Percentiles rank a stretch among this genome's conserved stretches.
These are phyloP conservation scores for Talaromyces pinophilus DNA, from an alignment of 2,329 filamentous ascomycete genomes.

Conservation along the genomic window DNA sequence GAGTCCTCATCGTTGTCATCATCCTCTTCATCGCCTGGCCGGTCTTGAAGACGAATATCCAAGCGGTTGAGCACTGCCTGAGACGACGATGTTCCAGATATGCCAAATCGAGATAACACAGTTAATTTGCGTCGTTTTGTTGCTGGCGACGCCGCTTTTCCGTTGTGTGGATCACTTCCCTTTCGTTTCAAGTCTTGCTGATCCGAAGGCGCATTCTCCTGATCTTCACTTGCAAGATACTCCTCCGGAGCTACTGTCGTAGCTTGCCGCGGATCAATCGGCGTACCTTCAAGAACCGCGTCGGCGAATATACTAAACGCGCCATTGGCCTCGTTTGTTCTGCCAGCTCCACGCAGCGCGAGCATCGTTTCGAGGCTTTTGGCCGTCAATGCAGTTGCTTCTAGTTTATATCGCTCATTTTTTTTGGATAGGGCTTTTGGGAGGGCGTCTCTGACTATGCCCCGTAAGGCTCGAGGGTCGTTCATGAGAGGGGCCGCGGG, in stretches of 20 bases:
- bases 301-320: conserved; percentile 79
- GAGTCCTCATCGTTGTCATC: conserved; percentile 24
- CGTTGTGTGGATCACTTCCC: conserved; percentile 18
- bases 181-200: conserved; percentile 25
- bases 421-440: conserved; percentile 79
- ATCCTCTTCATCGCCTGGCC: conserved; percentile 13
- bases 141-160: conserved; percentile 29
- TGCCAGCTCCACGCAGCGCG: conserved; percentile 66
- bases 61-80: conserved; percentile 49
- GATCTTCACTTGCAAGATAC: conserved; percentile 28
- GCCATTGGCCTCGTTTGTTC: conserved; percentile 70
- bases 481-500: conserved; percentile 7
- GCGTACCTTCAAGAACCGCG: conserved; percentile 55
- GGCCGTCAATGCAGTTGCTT: conserved; percentile 67
- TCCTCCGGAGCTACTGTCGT: conserved; percentile 37
- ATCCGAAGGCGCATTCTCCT: conserved; percentile 25
- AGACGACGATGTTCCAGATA: conserved; percentile 46
- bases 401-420: conserved; percentile 69
- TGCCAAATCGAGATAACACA: conserved; percentile 71
- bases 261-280: conserved; percentile 50
- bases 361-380: conserved; percentile 71
- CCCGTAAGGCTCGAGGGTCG: conserved; percentile 66
- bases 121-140: conserved; percentile 62
- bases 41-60: conserved; percentile 53
- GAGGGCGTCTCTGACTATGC: conserved; percentile 73